Evolutionary conservation across 345 rosid species (phyloP).

Genomic region (Eucalyptus melliodora): DNA sequence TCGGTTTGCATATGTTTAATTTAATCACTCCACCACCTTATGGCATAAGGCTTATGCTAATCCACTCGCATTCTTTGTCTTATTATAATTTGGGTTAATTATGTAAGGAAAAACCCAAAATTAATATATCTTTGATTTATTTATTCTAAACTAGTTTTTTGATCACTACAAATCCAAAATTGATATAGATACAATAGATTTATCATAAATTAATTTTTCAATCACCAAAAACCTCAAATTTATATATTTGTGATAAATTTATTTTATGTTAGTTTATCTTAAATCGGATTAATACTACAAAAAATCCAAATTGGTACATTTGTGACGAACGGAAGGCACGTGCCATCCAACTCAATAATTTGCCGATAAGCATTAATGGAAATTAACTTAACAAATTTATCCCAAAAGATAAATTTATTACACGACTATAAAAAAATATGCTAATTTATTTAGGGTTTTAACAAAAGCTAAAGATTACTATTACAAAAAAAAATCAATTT

Average conservation of each 20-base stretch:
- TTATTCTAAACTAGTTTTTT: too few species aligned
- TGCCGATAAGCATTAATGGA: rapidly evolving
- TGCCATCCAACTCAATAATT: too few species aligned
- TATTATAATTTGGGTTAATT: background rate
- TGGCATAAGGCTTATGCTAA: background rate
- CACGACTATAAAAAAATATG: too few species aligned
- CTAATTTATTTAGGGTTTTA: too few species aligned
- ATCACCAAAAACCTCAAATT: rapidly evolving
- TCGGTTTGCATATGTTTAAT: background rate
- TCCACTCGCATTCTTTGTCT: background rate
- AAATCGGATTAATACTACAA: too few species aligned
- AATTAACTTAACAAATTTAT: rapidly evolving
- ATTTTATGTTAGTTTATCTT: too few species aligned
- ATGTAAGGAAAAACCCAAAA: too few species aligned
- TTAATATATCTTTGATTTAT: rapidly evolving
- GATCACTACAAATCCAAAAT: rapidly evolving
- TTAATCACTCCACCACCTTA: background rate
- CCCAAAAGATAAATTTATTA: too few species aligned
- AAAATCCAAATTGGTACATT: rapidly evolving
- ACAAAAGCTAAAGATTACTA: too few species aligned
- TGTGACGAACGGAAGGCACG: rapidly evolving
- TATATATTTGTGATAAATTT: rapidly evolving
- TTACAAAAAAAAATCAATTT: rapidly evolving
- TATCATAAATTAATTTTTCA: too few species aligned
- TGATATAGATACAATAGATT: rapidly evolving